Conservation (phyloP, 768 basidiomycete species). For the Lepiota brunneoincarnata region DNA sequence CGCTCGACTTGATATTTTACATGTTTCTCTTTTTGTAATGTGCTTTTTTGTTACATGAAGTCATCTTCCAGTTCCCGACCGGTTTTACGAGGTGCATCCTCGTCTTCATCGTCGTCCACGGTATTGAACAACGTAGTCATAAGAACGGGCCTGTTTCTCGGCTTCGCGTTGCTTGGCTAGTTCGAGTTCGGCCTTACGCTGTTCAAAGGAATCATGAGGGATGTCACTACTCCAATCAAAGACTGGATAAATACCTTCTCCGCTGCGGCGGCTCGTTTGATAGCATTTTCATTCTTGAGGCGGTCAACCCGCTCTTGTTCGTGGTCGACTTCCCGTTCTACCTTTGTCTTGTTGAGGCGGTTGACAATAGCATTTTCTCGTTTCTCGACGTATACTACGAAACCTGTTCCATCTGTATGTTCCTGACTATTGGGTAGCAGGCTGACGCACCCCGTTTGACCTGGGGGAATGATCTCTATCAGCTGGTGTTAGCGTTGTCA, state of each 20-base stretch:
- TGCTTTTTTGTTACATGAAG: conserved; percentile 61
- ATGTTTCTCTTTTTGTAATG: conserved; percentile 2
- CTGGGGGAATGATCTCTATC: conserved; percentile 29
- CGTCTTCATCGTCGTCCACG: conserved; percentile 43
- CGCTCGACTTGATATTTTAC: neutral
- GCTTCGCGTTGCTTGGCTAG: conserved; percentile 75
- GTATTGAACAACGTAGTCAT: conserved; percentile 71
- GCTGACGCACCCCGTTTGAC: conserved; percentile 69
- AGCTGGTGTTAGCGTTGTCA: neutral
- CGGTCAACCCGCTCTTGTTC: conserved; percentile 86
- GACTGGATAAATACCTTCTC: conserved; percentile 53
- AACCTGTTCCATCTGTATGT: neutral
- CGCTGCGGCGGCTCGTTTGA: conserved; percentile 56
- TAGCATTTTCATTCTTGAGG: conserved; percentile 70
- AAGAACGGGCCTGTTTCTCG: conserved; percentile 85
- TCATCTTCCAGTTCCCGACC: conserved; percentile 83
- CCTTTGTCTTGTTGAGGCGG: conserved; percentile 90
- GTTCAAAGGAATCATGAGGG: conserved; percentile 1
- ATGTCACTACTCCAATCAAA: neutral
- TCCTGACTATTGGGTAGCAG: neutral
- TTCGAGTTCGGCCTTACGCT: conserved; percentile 82
- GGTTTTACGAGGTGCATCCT: conserved; percentile 49
- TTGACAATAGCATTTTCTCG: conserved; percentile 91
- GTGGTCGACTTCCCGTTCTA: conserved; percentile 82
- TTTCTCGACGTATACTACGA: conserved; percentile 67